Base-by-base conservation (phyloP, 177 flowering plant genomes). In the Telopea speciosissima region DNA sequence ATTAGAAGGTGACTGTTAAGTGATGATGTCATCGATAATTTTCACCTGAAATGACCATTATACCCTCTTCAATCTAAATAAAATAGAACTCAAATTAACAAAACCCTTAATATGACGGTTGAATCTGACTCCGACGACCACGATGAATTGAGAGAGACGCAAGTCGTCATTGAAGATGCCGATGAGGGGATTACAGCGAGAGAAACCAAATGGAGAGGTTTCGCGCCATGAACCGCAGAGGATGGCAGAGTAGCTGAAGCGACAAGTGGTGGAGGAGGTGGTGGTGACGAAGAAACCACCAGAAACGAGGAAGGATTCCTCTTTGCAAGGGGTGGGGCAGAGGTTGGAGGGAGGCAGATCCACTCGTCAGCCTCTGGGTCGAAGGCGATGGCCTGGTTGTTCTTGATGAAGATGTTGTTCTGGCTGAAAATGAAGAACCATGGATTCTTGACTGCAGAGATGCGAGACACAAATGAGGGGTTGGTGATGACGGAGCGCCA, bases 381-480 rank as follows among this genome's bases (percentile, higher is more conserved):
- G 73, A 81, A 89, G 13, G 88, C 91, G 68, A 89, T 85, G 23
- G 87, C 78, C 75, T 86, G 93, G 79, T 84, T 81, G 73, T 81
- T 85, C 72, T 79, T 80, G 72, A 77, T 62, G 75, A 81, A 79
- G 69, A 84, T 79, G 72, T 82, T 86, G 83, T 85, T 89, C 14
- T 79, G 81, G 19, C 90, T 90, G 69, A 68, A 82, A 72, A 89
- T 79, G 81, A 89, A 86, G 81, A 89, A 81, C 89, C 90, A 87
- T 8, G 91, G 84, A 40, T 71, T 76, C 64, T 77, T 68, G 54
- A 78, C 24, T 9, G 79, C 24, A 31, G 80, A 76, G 56, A 79
- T 68, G 23, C 75, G 79, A 23, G 76, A 40, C 31, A 86, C 42
- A 72, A 86, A 84, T 67, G 80, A 42, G 0, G 82, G 64, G n/a